These are phyloP conservation scores for Penicillium sp. DNA, from an alignment of 2,329 filamentous ascomycete species.

Conservation along the genomic window DNA sequence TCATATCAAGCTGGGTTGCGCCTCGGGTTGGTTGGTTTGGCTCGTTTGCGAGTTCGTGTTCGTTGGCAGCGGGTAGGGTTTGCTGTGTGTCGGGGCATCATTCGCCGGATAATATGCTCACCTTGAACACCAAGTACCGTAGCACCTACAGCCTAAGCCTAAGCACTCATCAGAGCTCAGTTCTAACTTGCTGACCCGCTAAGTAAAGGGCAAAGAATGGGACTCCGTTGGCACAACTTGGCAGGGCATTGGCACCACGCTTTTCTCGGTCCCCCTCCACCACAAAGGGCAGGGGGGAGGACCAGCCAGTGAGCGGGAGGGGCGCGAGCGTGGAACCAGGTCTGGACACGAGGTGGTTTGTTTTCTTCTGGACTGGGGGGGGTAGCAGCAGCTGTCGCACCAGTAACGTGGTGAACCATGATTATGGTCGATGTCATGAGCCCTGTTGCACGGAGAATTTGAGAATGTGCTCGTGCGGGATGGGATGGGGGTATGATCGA, in stretches of 20 bases:
- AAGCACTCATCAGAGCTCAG: too few relatives aligned
- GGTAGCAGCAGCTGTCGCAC: too few relatives aligned
- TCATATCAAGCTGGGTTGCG: neutral
- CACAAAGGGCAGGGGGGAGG: neutral
- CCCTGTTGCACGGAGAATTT: constrained; percentile 1
- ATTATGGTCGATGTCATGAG: neutral
- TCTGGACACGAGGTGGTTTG: constrained; percentile 19
- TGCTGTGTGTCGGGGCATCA: constrained; percentile 16
- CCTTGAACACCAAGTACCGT: too few relatives aligned
- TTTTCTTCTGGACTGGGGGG: neutral
- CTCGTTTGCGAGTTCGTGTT: neutral
- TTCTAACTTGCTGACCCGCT: too few relatives aligned
- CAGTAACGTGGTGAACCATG: too few relatives aligned
- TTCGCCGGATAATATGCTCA: constrained; percentile 14
- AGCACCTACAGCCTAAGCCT: too few relatives aligned
- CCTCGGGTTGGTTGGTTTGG: neutral
- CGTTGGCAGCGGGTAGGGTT: neutral
- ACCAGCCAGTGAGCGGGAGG: constrained; percentile 15
- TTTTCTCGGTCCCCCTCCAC: neutral
- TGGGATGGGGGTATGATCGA: constrained; percentile 2
- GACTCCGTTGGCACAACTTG: too few relatives aligned
- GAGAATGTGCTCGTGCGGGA: neutral
- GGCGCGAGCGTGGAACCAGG: constrained; percentile 12
- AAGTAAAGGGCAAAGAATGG: neutral
- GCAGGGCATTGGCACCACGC: neutral